Evolutionary conservation across 1,284 basidiomycete genomes (phyloP).

Genomic region (Lignosus rhinocerotis): DNA sequence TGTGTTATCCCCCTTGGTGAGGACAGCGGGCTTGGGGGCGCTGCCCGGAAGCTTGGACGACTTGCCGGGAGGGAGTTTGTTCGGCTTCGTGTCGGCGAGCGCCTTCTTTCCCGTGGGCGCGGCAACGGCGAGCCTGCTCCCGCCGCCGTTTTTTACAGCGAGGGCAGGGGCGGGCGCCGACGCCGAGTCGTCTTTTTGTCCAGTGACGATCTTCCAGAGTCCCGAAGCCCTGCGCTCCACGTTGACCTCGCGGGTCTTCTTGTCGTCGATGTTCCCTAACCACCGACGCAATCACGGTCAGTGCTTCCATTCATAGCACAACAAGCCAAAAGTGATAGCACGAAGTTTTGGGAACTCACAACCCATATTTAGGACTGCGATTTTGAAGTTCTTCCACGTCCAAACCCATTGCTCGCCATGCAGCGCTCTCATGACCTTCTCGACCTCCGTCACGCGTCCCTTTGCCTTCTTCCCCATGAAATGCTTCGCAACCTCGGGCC

Average conservation of each 20-base stretch:
- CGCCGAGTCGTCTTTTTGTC: conserved; percentile 37
- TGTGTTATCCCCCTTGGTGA: not conserved
- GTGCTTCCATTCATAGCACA: not conserved
- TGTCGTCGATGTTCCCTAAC: conserved; percentile 57
- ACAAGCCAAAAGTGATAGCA: not conserved
- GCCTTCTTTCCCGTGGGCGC: conserved; percentile 11
- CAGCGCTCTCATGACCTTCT: conserved; percentile 63
- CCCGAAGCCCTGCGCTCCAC: conserved; percentile 51
- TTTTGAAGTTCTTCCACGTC: conserved; percentile 74
- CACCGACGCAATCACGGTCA: not conserved
- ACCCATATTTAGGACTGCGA: conserved; percentile 71
- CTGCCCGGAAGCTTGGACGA: conserved; percentile 4
- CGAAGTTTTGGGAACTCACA: conserved; percentile 48
- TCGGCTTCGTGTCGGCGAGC: conserved; percentile 12
- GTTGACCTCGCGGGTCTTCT: conserved; percentile 55
- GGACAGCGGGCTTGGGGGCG: conserved; percentile 2
- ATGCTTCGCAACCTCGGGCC: conserved; percentile 73
- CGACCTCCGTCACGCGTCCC: conserved; percentile 60
- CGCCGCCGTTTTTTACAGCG: not conserved
- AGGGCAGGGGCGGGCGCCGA: not conserved
- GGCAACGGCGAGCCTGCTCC: not conserved
- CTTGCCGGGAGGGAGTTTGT: conserved; percentile 1
- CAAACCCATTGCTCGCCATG: conserved; percentile 70
- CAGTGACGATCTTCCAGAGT: conserved; percentile 52
- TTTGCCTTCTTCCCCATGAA: conserved; percentile 67